These are phyloP conservation scores for Dissophora ornata DNA, from an alignment of 192 early-diverging fungal species.

Conservation along the genomic window DNA sequence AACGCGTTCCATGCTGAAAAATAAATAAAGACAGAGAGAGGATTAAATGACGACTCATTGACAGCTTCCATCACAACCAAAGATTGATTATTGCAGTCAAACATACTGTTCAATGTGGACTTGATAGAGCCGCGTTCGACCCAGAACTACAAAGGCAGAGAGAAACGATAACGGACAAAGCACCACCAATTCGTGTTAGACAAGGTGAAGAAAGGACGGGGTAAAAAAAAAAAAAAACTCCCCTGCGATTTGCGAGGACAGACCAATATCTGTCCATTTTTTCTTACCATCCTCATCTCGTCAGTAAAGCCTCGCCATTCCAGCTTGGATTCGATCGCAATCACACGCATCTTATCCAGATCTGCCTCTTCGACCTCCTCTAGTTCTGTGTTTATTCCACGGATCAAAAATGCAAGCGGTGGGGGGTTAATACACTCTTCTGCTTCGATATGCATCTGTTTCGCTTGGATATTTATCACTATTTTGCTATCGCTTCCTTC, in stretches of 20 bases:
- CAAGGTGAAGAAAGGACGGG: no score
- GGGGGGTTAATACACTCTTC: no score
- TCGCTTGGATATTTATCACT: no score
- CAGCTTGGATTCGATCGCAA: conserved; percentile 52
- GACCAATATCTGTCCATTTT: no score
- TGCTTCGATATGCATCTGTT: no score
- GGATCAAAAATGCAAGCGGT: no score
- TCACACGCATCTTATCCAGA: conserved; percentile 40
- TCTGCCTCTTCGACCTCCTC: conserved; percentile 31
- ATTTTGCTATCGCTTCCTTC: no score
- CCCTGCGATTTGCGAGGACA: no score
- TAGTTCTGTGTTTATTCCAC: background rate
- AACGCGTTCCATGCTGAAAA: conserved; percentile 37
- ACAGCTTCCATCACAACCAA: background rate
- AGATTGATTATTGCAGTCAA: background rate
- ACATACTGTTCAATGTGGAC: conserved; percentile 35
- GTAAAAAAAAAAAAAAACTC: conserved; percentile 2
- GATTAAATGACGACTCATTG: background rate
- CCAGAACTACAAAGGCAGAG: conserved; percentile 41
- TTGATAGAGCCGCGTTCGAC: conserved; percentile 42
- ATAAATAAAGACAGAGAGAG: background rate
- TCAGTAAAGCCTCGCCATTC: conserved; percentile 53
- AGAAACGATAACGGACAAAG: no score
- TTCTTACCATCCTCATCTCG: conserved; percentile 52
- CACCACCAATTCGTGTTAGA: no score